Base-by-base conservation (phyloP, 768 basidiomycete species). In the Kondoa subrosea region DNA sequence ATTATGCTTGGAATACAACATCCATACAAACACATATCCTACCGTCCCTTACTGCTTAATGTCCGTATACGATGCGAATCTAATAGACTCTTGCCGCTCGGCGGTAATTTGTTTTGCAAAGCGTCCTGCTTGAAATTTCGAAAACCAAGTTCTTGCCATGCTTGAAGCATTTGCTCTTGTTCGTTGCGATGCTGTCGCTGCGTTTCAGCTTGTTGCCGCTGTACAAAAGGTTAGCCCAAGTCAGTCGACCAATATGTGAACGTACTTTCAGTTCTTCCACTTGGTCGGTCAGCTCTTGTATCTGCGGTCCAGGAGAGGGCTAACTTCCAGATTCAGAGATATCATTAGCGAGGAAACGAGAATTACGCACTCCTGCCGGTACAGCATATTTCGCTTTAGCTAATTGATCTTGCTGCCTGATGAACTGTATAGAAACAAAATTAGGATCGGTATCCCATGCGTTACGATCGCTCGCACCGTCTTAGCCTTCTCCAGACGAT, bases 381-480 rank as follows among this genome's bases (percentile, higher is more conserved):
- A 66, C 50, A 3, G 57, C 40, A 34, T 69, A 65, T 86, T 66
- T 85, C 74, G 89, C 87, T 72, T 87, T 87, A 78, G 91, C 87
- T 31, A 90, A 80, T 71, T 87, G 87, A 78, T 95, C 91, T 76
- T 93, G 91, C 33, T 85, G 82, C 76, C 89, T 90, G 79, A 96
- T 90, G 77, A 93, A 91, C 88, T 92, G 73, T 25, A 57, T 65
- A 17, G 59, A 14, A 64, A 17, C 59, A n/a, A 62, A 3, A 57
- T 12, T 68, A 80, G 67, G 75, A 88, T 88, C 74, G 82, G 80
- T 73, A 85, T 85, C 2, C 90, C 89, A 76, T 90, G 91, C 69
- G 79, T 75, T 57, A 96, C 80, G 76, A 91, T 90, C 70, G 89
- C 87, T 67, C 84, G 82, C 0, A 81, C 76, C 1, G 83, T 85